phyloP scores from a whole-genome alignment of 306 rosid genomes.

The Rubus idaeus region DNA sequence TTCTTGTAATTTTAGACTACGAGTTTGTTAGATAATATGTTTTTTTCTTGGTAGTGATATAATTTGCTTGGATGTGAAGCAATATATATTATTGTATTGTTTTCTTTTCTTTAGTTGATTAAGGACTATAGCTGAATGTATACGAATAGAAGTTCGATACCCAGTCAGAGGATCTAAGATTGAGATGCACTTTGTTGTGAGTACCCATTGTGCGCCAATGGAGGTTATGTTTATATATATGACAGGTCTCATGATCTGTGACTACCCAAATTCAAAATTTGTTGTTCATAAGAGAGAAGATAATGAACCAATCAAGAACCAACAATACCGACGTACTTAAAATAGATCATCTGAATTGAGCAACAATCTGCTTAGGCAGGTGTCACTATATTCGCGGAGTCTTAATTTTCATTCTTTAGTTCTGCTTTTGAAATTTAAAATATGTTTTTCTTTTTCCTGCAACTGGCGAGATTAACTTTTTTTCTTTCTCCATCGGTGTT shows the following conservation, averaged over 20 bases:
- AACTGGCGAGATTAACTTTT: too few species aligned
- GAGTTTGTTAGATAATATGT: too few species aligned
- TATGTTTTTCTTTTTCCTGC: too few species aligned
- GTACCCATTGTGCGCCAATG: background rate
- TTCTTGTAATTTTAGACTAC: background rate
- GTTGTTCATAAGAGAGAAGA: background rate
- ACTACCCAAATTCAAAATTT: too few species aligned
- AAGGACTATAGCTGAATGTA: background rate
- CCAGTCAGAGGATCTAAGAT: background rate
- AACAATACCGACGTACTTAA: too few species aligned
- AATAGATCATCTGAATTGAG: background rate
- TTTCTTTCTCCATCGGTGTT: too few species aligned
- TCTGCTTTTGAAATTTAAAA: too few species aligned
- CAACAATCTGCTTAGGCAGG: background rate
- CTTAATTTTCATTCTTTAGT: too few species aligned
- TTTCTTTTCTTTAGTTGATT: background rate
- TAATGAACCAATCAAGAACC: too few species aligned
- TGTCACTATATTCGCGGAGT: background rate
- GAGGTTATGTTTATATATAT: background rate
- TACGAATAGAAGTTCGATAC: slow-evolving; percentile 6
- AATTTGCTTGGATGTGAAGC: slow-evolving; percentile 19
- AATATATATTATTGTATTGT: background rate
- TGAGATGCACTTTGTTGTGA: background rate
- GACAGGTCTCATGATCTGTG: background rate
- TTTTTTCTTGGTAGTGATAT: too few species aligned